Evolutionary conservation across 768 basidiomycete species (phyloP), one percentile per base, ranked within the genome.

Genomic region (Rhodosporidiobolus odoratus): DNA sequence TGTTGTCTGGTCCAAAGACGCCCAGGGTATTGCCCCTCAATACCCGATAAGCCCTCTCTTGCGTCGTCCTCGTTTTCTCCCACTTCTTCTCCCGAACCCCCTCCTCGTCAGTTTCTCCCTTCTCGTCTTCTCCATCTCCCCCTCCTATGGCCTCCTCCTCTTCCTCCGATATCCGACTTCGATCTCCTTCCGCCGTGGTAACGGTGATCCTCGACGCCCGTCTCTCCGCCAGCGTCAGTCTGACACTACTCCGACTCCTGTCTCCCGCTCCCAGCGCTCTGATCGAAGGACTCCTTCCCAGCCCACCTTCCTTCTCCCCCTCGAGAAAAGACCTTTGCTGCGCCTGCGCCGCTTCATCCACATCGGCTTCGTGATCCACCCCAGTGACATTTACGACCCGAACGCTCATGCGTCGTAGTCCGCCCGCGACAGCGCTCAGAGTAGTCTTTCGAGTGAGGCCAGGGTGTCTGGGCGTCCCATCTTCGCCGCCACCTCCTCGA

Each of bases 351-450:
- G 16, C 45, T 64, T 37, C 32, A 17, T 53, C 62, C 17, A 19
- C 58, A 4, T 65, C 65, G 43, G 65, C 68, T 2, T 63, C 60
- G 16, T 58, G 58, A 43, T 60, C 71, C 19, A 40, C 48, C 34
- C 85, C 85, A 13, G 85, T 85, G 65, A 93, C 79, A 77, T 91
- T 91, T 53, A 90, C 91, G n/a, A 93, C 90, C 23, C 91, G 86
- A 68, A 88, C 77, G 16, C 89, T 90, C 58, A 87, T 86, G 30
- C 88, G 83, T 19, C 76, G 30, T 25, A 80, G 35, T 4, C 58
- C 61, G 3, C 58, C 53, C 19, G 63, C 66, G 7, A 70, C 74
- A 8, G 58, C 65, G n/a, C 38, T 40, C n/a, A 70, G 53, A 4
- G 72, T 74, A 9, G 57, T 41, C 1, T 68, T 32, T 5, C 67